These are phyloP conservation scores for Xerocomellus dryophilus DNA, from an alignment of 768 basidiomycete species.

Conservation along the genomic window DNA sequence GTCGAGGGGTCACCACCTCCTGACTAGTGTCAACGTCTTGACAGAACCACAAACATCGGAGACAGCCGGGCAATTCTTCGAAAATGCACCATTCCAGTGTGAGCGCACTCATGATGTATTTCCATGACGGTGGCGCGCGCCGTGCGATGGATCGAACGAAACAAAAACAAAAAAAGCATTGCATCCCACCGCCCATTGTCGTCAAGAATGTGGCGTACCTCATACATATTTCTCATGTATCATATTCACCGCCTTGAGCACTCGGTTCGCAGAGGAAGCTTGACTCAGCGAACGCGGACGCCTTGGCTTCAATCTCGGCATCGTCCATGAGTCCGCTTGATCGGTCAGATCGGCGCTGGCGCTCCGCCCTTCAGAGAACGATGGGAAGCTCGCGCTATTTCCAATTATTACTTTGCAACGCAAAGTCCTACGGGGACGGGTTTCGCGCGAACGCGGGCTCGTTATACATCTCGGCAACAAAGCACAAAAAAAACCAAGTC, in stretches of 20 bases:
- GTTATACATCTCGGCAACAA: conserved; percentile 17
- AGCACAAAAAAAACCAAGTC: not conserved
- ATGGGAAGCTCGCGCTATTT: conserved; percentile 22
- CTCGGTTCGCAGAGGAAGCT: conserved; percentile 14
- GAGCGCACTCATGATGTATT: not conserved
- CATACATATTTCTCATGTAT: conserved; percentile 5
- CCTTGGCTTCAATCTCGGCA: conserved; percentile 16
- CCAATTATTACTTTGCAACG: conserved; percentile 19
- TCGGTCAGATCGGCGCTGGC: conserved; percentile 25
- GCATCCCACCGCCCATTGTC: conserved; percentile 2
- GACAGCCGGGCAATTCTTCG: conserved; percentile 14
- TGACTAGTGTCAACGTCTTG: not conserved
- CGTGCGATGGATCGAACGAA: conserved; percentile 16
- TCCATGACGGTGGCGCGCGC: conserved; percentile 16
- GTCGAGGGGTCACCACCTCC: not conserved
- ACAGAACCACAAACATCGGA: conserved; percentile 14
- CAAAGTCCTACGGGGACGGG: conserved; percentile 14
- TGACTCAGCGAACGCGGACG: conserved; percentile 1
- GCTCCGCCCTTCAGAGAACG: conserved; percentile 13
- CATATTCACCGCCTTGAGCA: not conserved
- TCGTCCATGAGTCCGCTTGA: conserved; percentile 11
- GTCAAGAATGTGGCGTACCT: conserved; percentile 15
- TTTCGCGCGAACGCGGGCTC: conserved; percentile 21
- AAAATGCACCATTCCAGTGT: conserved; percentile 1
- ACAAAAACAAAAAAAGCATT: not conserved